Evolutionary conservation across 495 filamentous ascomycete species (phyloP).

Genomic region (Gamarada debralockiae): DNA sequence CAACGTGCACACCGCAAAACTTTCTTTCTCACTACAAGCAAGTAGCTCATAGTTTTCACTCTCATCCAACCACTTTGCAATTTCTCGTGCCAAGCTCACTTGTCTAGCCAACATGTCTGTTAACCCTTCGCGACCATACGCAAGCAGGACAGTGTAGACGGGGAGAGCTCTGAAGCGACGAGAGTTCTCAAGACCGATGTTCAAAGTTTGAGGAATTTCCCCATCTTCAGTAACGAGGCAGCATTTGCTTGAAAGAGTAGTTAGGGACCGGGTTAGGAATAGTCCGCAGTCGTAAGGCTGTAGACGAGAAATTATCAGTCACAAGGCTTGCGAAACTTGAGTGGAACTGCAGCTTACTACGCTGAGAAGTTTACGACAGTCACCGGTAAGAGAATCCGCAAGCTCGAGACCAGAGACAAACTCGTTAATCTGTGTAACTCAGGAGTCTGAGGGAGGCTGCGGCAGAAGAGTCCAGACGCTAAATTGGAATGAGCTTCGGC

Average conservation of each 20-base stretch:
- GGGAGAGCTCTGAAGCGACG: conserved; percentile 88
- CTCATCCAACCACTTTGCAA: conserved; percentile 58
- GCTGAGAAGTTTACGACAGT: conserved; percentile 88
- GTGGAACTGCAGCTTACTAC: conserved; percentile 46
- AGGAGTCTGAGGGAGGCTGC: conserved; percentile 52
- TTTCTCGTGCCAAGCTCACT: conserved; percentile 61
- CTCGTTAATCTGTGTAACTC: conserved; percentile 55
- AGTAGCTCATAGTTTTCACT: conserved; percentile 61
- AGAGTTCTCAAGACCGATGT: conserved; percentile 89
- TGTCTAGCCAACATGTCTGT: conserved; percentile 67
- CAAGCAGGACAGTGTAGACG: conserved; percentile 75
- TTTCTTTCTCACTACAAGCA: conserved; percentile 42
- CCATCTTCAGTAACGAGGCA: conserved; percentile 47
- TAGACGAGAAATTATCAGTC: no score
- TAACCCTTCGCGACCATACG: conserved; percentile 71
- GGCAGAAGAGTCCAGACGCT: conserved; percentile 85
- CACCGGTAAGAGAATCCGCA: conserved; percentile 83
- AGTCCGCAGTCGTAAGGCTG: conserved; percentile 90
- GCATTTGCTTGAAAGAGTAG: conserved; percentile 60
- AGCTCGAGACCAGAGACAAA: conserved; percentile 68
- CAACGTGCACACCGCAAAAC: conserved; percentile 55
- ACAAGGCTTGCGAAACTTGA: no score
- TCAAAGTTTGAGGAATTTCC: conserved; percentile 72
- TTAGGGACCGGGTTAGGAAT: conserved; percentile 67
- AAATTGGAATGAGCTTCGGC: background rate